Evolutionary conservation across 495 filamentous ascomycete genomes (phyloP), one percentile per base, ranked within the genome.

Genomic region (Saxophila tyrrhenica): DNA sequence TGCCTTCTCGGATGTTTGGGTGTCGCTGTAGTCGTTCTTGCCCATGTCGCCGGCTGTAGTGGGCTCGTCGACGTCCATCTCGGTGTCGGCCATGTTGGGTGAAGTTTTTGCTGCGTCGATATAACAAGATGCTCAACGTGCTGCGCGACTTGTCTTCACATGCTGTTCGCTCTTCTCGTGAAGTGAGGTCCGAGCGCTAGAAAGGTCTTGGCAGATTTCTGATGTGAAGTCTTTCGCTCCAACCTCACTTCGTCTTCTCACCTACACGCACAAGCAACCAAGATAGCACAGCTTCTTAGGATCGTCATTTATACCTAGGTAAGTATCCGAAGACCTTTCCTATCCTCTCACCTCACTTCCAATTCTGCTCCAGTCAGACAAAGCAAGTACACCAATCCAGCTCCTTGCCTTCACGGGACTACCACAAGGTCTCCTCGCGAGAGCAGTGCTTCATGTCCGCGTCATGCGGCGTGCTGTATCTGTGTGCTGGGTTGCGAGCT

Each of bases 11-110:
- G 80, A 75, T 45, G 91, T 95, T 65, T 84, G 81, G 20, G 78
- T 69, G 55, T 82, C 79, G 55, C 46, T 51, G 29, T 45, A 47
- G 48, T 75, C 70, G 62, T 76, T 73, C 62, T 81, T 81, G 57
- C 76, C 56, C 20, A 51, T 64, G 47, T 69, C 59, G 60, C 70
- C 61, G 62, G 56, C 41, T 21, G 67, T 57, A 2, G 64, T 45
- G 7, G 42, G 55, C 23, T 48, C 52, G 70, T 92, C 87, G 59
- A 94, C 69, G 56, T 94, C 87, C 88, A 92, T 94, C 69, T 89
- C 83, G 17, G 61, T 57, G 61, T 71, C 69, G 39, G 67, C 54
- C 58, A 61, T 61, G 45, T 20, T 55, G 42, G 16, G 24, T 15
- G 7, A n/a, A n/a, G n/a, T n/a, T n/a, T n/a, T 48, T 21, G 3